phyloP scores from a whole-genome alignment of 1,284 basidiomycete species.

The Cryptococcus neoformans region DNA sequence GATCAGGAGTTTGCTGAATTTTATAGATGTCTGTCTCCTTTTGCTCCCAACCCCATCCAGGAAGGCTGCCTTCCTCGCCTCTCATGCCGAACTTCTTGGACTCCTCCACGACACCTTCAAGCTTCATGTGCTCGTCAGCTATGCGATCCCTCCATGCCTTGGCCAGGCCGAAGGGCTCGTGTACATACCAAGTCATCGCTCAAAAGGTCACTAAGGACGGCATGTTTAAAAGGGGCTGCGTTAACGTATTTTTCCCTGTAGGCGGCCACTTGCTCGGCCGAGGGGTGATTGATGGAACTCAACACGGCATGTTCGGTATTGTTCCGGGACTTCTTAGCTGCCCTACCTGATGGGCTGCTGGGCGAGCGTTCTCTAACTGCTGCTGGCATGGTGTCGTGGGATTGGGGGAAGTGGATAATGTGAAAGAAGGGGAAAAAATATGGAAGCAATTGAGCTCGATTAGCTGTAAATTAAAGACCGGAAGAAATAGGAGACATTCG shows the following conservation, averaged over 20 bases:
- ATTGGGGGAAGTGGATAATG: neutral
- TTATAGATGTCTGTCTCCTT: constrained; percentile 99
- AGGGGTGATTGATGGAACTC: constrained; percentile 27
- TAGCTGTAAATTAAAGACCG: neutral
- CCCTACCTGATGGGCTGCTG: constrained; percentile 9
- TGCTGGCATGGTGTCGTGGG: constrained; percentile 21
- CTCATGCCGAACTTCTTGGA: constrained; percentile 44
- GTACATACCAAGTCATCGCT: constrained; percentile 71
- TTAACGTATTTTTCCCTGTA: constrained; percentile 55
- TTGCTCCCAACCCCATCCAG: constrained; percentile 71
- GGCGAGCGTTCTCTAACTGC: constrained; percentile 24
- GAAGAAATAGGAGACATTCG: neutral
- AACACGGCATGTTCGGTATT: constrained; percentile 10
- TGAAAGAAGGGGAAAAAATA: neutral
- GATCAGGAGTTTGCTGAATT: constrained; percentile 97
- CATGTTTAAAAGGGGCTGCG: constrained; percentile 78
- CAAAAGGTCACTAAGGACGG: constrained; percentile 76
- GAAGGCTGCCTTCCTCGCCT: constrained; percentile 45
- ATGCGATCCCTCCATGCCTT: neutral
- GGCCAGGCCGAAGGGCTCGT: neutral
- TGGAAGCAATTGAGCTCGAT: constrained; percentile 1
- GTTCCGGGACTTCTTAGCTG: constrained; percentile 25
- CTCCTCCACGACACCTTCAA: constrained; percentile 67
- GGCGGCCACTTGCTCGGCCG: constrained; percentile 13
- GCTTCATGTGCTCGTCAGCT: constrained; percentile 35